Conservation (phyloP, 2,329 filamentous ascomycete genomes). For the Epichloe coenophiala region DNA sequence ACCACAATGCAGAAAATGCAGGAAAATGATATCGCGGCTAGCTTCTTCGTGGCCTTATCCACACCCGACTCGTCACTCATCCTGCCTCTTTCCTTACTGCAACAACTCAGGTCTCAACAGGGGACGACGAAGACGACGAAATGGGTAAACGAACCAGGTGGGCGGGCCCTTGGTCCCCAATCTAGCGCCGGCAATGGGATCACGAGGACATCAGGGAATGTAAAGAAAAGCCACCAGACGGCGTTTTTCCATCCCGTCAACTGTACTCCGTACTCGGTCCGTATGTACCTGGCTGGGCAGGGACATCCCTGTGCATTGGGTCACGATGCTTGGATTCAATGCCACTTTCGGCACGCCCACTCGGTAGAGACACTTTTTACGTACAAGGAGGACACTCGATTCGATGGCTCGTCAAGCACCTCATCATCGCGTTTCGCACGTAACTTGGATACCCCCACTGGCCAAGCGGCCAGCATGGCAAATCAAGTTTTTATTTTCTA, state of each 20-base stretch:
- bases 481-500: no score
- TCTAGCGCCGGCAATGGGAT: constrained; percentile 5
- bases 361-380: constrained; percentile 1
- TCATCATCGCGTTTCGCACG: constrained; percentile 7
- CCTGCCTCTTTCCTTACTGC: no score
- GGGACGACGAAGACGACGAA: background rate
- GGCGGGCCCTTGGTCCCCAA: background rate
- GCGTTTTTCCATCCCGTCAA: background rate
- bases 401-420: constrained; percentile 4
- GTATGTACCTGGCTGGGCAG: no score
- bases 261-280: background rate
- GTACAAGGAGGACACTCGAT: constrained; percentile 5
- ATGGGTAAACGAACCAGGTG: background rate
- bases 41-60: no score
- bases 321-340: constrained; percentile 8
- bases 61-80: no score
- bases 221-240: background rate
- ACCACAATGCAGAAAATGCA: no score
- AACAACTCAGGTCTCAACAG: background rate
- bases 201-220: constrained; percentile 15
- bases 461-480: no score
- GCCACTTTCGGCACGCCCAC: background rate
- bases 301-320: constrained; percentile 1
- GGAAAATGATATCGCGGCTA: no score
- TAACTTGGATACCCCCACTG: background rate